Percentiles rank a stretch among this genome's conserved stretches.
These are phyloP conservation scores for Backusella tuberculispora DNA, from an alignment of 192 early-diverging fungal genomes.

Conservation along the genomic window DNA sequence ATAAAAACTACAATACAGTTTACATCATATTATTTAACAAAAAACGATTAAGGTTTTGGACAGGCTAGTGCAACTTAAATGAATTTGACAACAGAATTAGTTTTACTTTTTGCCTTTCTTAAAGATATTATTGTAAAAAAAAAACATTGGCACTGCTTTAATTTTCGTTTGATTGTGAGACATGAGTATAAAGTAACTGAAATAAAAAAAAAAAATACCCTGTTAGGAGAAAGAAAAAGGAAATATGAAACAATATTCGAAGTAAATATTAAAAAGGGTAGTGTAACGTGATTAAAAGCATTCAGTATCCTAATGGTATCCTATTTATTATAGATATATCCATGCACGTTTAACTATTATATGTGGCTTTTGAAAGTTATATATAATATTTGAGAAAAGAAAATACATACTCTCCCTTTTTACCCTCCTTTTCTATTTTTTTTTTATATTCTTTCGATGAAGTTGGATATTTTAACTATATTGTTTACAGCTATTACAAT, in stretches of 20 bases:
- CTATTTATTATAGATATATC: neutral
- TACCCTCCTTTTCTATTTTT: neutral
- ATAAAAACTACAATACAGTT: neutral
- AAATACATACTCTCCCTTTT: neutral
- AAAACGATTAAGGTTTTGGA: too few relatives aligned
- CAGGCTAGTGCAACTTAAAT: neutral
- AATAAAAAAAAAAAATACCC: neutral
- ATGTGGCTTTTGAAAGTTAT: neutral
- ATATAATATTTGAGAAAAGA: slow-evolving; percentile 9
- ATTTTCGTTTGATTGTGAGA: neutral
- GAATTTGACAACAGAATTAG: neutral
- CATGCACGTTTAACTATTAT: neutral
- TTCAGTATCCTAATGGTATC: neutral
- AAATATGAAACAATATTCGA: neutral
- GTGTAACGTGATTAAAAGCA: neutral
- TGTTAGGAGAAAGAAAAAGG: neutral
- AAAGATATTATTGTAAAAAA: neutral
- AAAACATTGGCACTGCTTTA: neutral
- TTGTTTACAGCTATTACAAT: neutral
- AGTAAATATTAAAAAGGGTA: neutral
- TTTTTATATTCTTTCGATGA: slow-evolving; percentile 7
- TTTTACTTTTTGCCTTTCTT: neutral
- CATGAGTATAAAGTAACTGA: neutral
- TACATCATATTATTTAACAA: too few relatives aligned
- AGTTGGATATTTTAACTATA: neutral